These are phyloP conservation scores for Epichloe glyceriae DNA, from an alignment of 2,329 filamentous ascomycete genomes.

Conservation along the genomic window DNA sequence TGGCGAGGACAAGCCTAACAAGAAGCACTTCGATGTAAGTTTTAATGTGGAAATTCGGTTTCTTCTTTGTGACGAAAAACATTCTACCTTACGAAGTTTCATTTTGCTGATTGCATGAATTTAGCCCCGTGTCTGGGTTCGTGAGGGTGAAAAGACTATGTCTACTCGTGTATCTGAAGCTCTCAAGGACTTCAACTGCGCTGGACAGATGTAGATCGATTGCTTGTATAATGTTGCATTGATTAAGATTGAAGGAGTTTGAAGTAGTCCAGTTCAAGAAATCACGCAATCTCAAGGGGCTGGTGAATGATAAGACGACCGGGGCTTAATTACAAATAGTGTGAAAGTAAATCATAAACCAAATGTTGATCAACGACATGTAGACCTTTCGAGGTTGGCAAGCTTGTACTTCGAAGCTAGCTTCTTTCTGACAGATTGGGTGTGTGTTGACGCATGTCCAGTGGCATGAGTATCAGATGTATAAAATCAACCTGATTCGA, in stretches of 20 bases:
- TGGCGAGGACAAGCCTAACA: slow-evolving; percentile 95
- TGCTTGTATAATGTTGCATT: neutral
- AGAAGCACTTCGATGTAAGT: slow-evolving; percentile 67
- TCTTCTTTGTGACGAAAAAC: no score
- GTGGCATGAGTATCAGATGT: no score
- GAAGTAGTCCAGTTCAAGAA: neutral
- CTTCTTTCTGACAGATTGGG: no score
- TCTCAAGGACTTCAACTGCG: slow-evolving; percentile 75
- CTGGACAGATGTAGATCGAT: slow-evolving; percentile 20
- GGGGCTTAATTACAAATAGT: no score
- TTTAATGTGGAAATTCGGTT: no score
- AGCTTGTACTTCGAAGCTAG: no score
- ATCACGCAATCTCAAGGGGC: neutral
- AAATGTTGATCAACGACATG: no score
- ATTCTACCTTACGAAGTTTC: no score
- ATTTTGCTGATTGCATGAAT: neutral
- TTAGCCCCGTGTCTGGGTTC: slow-evolving; percentile 84
- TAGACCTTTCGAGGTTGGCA: no score
- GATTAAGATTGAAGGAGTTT: neutral
- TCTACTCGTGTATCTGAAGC: slow-evolving; percentile 63
- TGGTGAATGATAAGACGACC: neutral
- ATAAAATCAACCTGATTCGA: neutral
- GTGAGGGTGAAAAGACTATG: slow-evolving; percentile 98
- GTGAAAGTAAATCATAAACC: no score
- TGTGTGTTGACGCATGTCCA: no score